Conservation (phyloP, 2,329 filamentous ascomycete species). For the Fusarium albidum region DNA sequence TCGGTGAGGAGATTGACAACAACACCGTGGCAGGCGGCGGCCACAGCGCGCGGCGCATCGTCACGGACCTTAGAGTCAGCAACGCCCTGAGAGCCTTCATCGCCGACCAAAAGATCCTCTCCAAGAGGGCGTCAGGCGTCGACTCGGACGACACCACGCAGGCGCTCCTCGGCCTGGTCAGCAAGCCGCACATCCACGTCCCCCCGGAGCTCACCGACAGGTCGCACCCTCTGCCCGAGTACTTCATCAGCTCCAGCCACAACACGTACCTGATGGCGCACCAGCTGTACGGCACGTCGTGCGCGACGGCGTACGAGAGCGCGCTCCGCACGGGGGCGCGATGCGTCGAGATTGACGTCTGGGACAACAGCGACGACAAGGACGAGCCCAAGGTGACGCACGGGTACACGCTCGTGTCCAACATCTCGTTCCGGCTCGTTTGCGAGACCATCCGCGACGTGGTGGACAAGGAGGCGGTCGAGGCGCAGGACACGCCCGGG, state of each 20-base stretch:
- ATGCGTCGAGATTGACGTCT: constrained; percentile 78
- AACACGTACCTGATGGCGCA: constrained; percentile 77
- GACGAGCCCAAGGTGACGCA: constrained; percentile 76
- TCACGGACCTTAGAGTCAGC: constrained; percentile 66
- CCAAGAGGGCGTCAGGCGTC: constrained; percentile 55
- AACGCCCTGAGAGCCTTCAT: constrained; percentile 65
- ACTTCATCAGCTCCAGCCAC: constrained; percentile 77
- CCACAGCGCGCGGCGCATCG: constrained; percentile 58
- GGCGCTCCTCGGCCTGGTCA: constrained; percentile 60
- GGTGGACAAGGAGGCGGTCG: constrained; percentile 63
- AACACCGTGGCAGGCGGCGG: constrained; percentile 67
- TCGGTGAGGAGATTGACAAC: constrained; percentile 44
- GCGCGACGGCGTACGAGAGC: constrained; percentile 69
- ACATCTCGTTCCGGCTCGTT: constrained; percentile 70
- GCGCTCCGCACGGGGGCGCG: constrained; percentile 69
- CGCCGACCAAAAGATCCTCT: constrained; percentile 59
- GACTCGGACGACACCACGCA: constrained; percentile 51
- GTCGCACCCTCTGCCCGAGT: constrained; percentile 69
- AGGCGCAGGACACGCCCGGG: constrained; percentile 46
- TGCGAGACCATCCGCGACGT: constrained; percentile 72
- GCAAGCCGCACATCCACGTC: constrained; percentile 65
- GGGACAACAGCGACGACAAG: constrained; percentile 68
- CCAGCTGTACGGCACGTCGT: constrained; percentile 71
- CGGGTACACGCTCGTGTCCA: constrained; percentile 72
- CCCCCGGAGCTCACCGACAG: constrained; percentile 63